Evolutionary conservation across 208 protist species (phyloP), one percentile per base, ranked within the genome.

Genomic region (Wallacemonas collosoma): DNA sequence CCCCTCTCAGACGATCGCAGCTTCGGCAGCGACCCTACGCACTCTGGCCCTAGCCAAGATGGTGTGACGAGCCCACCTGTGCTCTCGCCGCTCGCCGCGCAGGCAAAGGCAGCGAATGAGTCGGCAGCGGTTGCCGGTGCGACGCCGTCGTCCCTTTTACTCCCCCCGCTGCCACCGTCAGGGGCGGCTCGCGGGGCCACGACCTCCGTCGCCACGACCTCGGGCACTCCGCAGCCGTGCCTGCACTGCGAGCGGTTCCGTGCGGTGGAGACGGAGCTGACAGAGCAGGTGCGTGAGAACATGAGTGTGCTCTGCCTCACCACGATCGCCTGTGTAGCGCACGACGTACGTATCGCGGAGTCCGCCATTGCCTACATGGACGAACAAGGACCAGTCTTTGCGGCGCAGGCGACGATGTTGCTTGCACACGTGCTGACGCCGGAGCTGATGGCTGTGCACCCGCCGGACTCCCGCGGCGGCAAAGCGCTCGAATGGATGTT

Each of bases 341-440:
- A 87, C 64, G 75, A 87, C 72, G 57, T 64, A 41, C 73, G 68
- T 17, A 75, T 87, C 26, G 71, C 82, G 38, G 78, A 81, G 64
- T 68, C 70, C 44, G 77, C 78, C 47, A 84, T 87, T 36, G 71
- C 55, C 26, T 75, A 73, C 38, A 77, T 87, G 51, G 79, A 87
- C 56, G 65, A 68, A 26, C 67, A 76, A 17, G 82, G 77, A 36
- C 69, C 75, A 15, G 76, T 76, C 64, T 84, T 87, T 50, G 75
- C 75, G 14, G 80, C 82, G 8, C 78, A 87, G 75, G 82, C 82
- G 11, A 87, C 82, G 26, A 84, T 87, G 82, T 65, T 87, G 71
- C 71, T 87, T 0, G 82, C 82, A 11, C 82, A 87, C 68, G 82
- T 84, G 41, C 66, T 87, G 47, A 83, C 76, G 38, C 82, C 82